Evolutionary conservation across 257 asterid species (phyloP).

Genomic region (Agastache rugosa): DNA sequence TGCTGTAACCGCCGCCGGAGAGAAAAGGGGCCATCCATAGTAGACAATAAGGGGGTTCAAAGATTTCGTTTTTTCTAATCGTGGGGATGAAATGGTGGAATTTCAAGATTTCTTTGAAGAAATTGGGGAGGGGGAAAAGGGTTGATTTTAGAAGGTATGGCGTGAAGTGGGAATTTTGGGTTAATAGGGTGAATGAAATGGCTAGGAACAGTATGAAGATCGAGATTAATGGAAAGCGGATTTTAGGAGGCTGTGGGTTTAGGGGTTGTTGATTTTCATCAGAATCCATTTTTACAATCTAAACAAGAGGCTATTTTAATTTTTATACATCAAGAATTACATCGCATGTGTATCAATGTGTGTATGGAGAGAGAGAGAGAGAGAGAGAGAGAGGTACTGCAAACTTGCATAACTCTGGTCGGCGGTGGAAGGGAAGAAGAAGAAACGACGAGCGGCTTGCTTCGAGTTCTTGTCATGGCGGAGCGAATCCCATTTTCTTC

Average conservation of each 20-base stretch:
- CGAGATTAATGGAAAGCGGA: conserved; percentile 41
- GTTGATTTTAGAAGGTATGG: conserved; percentile 41
- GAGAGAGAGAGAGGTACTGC: conserved; percentile 11
- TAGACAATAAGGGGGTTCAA: conserved; percentile 58
- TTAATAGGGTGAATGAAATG: conserved; percentile 43
- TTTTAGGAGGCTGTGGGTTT: conserved; percentile 34
- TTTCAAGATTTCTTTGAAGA: conserved; percentile 33
- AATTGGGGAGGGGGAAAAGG: conserved; percentile 35
- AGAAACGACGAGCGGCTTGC: not conserved
- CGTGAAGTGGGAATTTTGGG: conserved; percentile 35
- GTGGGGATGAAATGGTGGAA: conserved; percentile 29
- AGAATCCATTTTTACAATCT: conserved; percentile 43
- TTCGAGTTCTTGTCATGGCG: not conserved
- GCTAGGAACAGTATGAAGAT: conserved; percentile 51
- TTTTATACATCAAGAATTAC: not conserved
- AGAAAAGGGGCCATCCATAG: conserved; percentile 98
- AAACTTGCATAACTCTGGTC: not conserved
- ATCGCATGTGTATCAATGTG: not conserved
- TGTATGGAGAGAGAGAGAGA: not conserved
- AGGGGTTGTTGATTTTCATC: conserved; percentile 45
- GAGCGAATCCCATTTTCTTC: not conserved
- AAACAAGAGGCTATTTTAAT: too few species aligned
- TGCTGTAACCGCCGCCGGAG: conserved; percentile 93
- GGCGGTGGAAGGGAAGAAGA: conserved; percentile 23
- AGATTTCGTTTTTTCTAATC: conserved; percentile 2